Conservation (phyloP, 2,329 filamentous ascomycete species). For the Chrysosporium queenslandicum region DNA sequence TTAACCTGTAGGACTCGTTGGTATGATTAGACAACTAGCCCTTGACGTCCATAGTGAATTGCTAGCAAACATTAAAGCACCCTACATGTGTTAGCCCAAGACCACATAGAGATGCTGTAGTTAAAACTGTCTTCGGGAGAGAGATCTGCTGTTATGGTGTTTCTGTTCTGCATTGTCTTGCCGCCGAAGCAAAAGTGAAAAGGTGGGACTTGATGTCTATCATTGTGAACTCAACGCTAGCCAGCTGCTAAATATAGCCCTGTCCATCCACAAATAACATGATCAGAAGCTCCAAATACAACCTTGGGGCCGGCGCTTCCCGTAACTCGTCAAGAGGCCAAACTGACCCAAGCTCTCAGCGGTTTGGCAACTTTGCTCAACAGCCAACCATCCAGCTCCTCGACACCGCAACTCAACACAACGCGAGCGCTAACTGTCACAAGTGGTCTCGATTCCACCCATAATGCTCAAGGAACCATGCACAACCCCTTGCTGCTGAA, state of each 20-base stretch:
- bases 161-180: no score
- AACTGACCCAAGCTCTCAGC: not conserved
- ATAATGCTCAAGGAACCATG: not conserved
- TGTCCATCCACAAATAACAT: not conserved
- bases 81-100: not conserved
- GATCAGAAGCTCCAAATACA: not conserved
- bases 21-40: not conserved
- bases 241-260: not conserved
- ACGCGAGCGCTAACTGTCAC: not conserved
- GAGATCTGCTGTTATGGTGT: not conserved
- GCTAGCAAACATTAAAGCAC: not conserved
- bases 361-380: not conserved
- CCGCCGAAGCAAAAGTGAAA: not conserved
- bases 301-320: slow-evolving; percentile 3
- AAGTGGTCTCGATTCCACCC: not conserved
- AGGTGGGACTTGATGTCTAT: no score
- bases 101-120: not conserved
- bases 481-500: not conserved
- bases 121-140: not conserved
- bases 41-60: not conserved
- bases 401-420: not conserved
- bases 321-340: not conserved
- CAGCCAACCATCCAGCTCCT: slow-evolving; percentile 6
- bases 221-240: no score
- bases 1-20: not conserved